Percentiles rank a stretch among this genome's conserved stretches.
Evolutionary conservation across 108 stramenopile genomes (phyloP).

Genomic region (Nitzschia sp.): DNA sequence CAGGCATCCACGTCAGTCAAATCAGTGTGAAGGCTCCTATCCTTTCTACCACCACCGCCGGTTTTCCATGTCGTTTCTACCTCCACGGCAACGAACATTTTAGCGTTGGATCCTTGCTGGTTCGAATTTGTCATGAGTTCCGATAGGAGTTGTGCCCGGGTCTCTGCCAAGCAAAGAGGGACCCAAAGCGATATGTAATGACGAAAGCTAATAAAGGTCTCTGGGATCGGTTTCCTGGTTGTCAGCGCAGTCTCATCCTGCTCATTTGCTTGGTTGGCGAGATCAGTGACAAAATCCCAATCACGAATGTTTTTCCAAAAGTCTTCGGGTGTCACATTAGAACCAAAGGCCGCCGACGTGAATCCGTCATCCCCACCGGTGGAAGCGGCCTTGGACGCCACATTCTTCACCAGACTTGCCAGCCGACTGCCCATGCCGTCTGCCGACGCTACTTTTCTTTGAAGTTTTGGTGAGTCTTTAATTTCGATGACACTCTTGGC

Average conservation of each 20-base stretch:
- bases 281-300: conserved; percentile 79
- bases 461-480: neutral
- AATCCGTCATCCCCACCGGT: conserved; percentile 10
- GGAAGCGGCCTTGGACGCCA: conserved; percentile 8
- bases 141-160: conserved; percentile 70
- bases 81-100: conserved; percentile 22
- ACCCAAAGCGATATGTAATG: conserved; percentile 83
- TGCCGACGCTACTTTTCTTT: neutral
- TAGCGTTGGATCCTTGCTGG: neutral
- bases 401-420: conserved; percentile 4
- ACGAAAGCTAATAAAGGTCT: conserved; percentile 66
- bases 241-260: conserved; percentile 12
- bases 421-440: neutral
- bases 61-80: conserved; percentile 40
- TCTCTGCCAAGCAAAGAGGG: conserved; percentile 74
- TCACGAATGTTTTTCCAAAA: conserved; percentile 81
- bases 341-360: conserved; percentile 6
- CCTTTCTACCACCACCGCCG: conserved; percentile 9
- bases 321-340: conserved; percentile 51
- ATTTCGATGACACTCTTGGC: conserved; percentile 9
- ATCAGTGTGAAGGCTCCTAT: conserved; percentile 10
- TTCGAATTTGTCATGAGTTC: conserved; percentile 42
- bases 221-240: conserved; percentile 55
- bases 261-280: conserved; percentile 31
- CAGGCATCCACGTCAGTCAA: conserved; percentile 41